Evolutionary conservation across 1,284 basidiomycete genomes (phyloP).

Genomic region (Heterobasidion parviporum): DNA sequence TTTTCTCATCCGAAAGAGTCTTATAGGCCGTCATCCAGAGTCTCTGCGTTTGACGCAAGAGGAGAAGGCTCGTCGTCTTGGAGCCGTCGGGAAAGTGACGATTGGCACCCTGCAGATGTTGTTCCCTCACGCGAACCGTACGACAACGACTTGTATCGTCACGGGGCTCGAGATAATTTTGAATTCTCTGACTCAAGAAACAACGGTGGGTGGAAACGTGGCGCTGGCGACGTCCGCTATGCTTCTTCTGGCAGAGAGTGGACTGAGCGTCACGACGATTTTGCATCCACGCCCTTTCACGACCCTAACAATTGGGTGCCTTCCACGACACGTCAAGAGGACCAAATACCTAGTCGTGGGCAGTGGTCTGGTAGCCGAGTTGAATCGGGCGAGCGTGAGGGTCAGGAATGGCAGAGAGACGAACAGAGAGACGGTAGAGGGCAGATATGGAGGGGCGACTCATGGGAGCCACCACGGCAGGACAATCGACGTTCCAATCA

Average conservation of each 20-base stretch:
- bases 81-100: constrained; percentile 38
- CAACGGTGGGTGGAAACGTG: constrained; percentile 10
- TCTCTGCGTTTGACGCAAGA: constrained; percentile 33
- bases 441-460: constrained; percentile 12
- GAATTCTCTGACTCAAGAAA: constrained; percentile 12
- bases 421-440: constrained; percentile 7
- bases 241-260: constrained; percentile 32
- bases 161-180: constrained; percentile 35
- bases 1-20: constrained; percentile 30
- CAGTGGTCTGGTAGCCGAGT: constrained; percentile 34
- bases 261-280: constrained; percentile 36
- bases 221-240: constrained; percentile 12
- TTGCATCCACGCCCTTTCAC: constrained; percentile 31
- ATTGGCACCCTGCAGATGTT: constrained; percentile 40
- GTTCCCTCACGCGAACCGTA: constrained; percentile 39
- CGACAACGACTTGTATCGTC: constrained; percentile 39
- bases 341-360: constrained; percentile 28
- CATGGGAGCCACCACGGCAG: constrained; percentile 12
- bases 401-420: constrained; percentile 12
- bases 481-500: constrained; percentile 8
- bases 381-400: constrained; percentile 9
- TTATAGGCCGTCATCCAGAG: constrained; percentile 36
- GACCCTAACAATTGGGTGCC: constrained; percentile 24
- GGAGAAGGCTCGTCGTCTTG: constrained; percentile 37
- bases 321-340: constrained; percentile 26